Percentiles rank a stretch among this genome's conserved stretches.
These are phyloP conservation scores for Magnusiomyces sp. DNA, from an alignment of 1,139 yeast species.

Conservation along the genomic window DNA sequence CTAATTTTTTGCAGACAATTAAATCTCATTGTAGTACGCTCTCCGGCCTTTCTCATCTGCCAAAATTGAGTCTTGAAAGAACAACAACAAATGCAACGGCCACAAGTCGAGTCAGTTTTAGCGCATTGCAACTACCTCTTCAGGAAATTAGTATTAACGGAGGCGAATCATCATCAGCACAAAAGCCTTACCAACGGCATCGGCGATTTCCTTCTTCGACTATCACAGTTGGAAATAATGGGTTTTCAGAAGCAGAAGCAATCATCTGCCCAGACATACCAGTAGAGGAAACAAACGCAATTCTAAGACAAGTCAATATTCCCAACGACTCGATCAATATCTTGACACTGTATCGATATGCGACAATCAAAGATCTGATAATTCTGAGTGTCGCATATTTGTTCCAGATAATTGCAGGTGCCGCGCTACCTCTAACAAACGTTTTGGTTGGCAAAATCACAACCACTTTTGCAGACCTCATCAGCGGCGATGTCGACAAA, in stretches of 20 bases:
- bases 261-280: neutral
- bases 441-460: constrained; percentile 35
- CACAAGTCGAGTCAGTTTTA: no score
- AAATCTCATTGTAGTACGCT: no score
- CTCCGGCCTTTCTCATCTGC: no score
- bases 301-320: neutral
- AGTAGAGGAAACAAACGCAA: neutral
- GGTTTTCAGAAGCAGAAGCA: no score
- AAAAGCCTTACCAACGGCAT: constrained; percentile 1
- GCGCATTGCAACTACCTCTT: no score
- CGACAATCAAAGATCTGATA: constrained; percentile 26
- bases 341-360: constrained; percentile 31
- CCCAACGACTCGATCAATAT: neutral
- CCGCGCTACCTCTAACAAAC: constrained; percentile 35
- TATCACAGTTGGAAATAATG: no score
- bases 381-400: constrained; percentile 26
- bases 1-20: no score
- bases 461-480: constrained; percentile 30
- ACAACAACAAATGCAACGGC: no score
- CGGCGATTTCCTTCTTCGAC: no score
- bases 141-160: no score
- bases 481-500: constrained; percentile 24
- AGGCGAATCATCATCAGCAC: no score
- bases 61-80: no score
- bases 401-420: constrained; percentile 33